phyloP scores from a whole-genome alignment of 179 eudicot species.

The Heliamphora pulchella region DNA sequence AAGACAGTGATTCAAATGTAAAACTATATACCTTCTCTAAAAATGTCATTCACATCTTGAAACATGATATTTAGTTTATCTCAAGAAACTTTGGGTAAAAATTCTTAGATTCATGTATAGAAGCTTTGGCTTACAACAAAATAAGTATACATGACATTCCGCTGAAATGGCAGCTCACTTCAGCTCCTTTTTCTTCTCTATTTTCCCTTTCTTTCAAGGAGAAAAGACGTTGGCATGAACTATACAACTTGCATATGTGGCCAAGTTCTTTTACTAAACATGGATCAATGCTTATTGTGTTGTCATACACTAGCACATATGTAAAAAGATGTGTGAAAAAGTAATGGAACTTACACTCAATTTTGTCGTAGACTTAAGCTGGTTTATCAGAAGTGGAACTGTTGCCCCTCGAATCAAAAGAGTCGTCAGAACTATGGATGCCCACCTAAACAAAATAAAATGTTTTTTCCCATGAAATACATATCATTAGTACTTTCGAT shows the following conservation, averaged over 20 bases:
- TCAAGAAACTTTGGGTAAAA: background rate
- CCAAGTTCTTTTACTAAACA: too few species aligned
- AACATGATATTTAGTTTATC: background rate
- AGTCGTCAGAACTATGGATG: constrained; percentile 69
- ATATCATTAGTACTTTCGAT: background rate
- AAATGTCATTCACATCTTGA: background rate
- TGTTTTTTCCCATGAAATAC: background rate
- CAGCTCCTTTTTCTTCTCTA: constrained; percentile 9
- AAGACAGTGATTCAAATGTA: background rate
- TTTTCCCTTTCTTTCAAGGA: background rate
- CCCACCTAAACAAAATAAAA: constrained; percentile 57
- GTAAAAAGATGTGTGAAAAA: background rate
- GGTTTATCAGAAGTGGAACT: constrained; percentile 72
- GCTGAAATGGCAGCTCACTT: background rate
- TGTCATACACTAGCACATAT: background rate
- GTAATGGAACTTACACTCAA: constrained; percentile 48
- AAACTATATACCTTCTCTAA: background rate
- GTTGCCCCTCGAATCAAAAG: constrained; percentile 62
- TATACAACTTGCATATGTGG: too few species aligned
- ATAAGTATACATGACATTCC: background rate
- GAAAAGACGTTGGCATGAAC: background rate
- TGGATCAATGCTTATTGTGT: background rate
- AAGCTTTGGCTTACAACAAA: background rate
- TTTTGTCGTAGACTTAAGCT: constrained; percentile 70
- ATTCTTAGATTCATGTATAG: background rate